These are phyloP conservation scores for Penicillium sp. DNA, from an alignment of 2,329 filamentous ascomycete species.

Conservation along the genomic window DNA sequence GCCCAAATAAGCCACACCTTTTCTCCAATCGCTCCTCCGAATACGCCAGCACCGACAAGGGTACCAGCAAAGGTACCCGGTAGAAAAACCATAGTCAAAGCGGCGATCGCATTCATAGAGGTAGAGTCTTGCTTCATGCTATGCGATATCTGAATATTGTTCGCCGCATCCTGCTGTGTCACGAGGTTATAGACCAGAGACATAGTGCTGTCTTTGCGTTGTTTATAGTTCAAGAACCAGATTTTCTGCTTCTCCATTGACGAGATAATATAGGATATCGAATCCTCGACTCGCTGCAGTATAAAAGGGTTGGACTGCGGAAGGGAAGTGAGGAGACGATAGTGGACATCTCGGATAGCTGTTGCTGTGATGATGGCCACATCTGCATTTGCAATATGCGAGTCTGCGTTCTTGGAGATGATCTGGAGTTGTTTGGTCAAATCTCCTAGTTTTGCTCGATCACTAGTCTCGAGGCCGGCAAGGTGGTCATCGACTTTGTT, in stretches of 20 bases:
- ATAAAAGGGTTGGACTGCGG: conserved; percentile 5
- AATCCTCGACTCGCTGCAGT: conserved; percentile 16
- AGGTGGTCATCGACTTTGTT: conserved; percentile 23
- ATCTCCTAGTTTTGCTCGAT: conserved; percentile 23
- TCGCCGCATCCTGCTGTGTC: conserved; percentile 32
- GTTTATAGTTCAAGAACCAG: conserved; percentile 29
- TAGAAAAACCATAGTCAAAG: conserved; percentile 34
- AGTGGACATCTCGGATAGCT: conserved; percentile 22
- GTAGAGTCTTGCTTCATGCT: conserved; percentile 29
- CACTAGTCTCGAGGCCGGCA: conserved; percentile 16
- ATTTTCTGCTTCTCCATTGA: conserved; percentile 30
- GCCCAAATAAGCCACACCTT: conserved; percentile 16
- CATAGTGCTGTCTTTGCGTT: conserved; percentile 26
- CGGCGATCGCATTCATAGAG: conserved; percentile 33
- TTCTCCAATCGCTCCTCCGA: not conserved
- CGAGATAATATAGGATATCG: conserved; percentile 25
- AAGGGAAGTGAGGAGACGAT: conserved; percentile 5
- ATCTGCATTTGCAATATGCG: conserved; percentile 28
- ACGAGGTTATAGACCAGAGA: conserved; percentile 26
- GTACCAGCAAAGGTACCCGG: conserved; percentile 24
- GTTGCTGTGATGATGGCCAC: conserved; percentile 25
- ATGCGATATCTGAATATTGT: conserved; percentile 31
- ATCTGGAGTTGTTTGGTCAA: conserved; percentile 31
- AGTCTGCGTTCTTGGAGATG: conserved; percentile 30
- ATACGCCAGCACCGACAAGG: conserved; percentile 9